These are phyloP conservation scores for Kwoniella mangroviensis DNA, from an alignment of 768 basidiomycete genomes.

Conservation along the genomic window DNA sequence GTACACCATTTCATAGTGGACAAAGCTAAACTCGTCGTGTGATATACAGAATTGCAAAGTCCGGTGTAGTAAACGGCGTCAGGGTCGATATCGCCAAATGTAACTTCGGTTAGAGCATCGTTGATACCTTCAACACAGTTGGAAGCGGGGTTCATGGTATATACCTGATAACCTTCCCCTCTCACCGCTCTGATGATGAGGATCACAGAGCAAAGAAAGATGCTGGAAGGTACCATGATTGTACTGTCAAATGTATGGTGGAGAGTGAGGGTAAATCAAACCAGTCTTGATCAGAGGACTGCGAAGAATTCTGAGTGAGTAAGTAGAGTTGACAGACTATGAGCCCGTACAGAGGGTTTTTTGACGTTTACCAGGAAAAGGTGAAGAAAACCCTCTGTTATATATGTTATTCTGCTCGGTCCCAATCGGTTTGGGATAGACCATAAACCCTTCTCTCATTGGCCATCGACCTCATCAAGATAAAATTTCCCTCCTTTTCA, in stretches of 20 bases:
- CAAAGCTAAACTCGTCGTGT: conserved; percentile 15
- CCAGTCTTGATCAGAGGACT: background rate
- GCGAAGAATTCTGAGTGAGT: too few species aligned
- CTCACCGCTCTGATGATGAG: background rate
- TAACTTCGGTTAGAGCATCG: conserved; percentile 19
- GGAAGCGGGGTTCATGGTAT: background rate
- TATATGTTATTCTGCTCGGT: too few species aligned
- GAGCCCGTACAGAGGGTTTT: too few species aligned
- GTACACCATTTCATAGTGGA: conserved; percentile 25
- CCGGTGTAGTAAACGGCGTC: conserved; percentile 17
- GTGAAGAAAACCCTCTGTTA: too few species aligned
- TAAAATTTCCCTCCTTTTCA: too few species aligned
- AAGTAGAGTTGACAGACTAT: too few species aligned
- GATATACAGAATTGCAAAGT: conserved; percentile 18
- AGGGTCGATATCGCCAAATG: conserved; percentile 21
- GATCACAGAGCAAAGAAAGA: background rate
- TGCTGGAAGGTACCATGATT: background rate
- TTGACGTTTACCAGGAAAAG: too few species aligned
- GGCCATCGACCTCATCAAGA: too few species aligned
- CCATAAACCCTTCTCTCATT: too few species aligned
- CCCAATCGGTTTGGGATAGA: too few species aligned
- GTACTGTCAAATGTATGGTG: background rate
- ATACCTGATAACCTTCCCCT: conserved; percentile 7
- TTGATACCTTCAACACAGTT: conserved; percentile 21
- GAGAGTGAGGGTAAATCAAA: background rate